These are phyloP conservation scores for Diplodia seriata DNA, from an alignment of 2,329 filamentous ascomycete genomes.

Conservation along the genomic window DNA sequence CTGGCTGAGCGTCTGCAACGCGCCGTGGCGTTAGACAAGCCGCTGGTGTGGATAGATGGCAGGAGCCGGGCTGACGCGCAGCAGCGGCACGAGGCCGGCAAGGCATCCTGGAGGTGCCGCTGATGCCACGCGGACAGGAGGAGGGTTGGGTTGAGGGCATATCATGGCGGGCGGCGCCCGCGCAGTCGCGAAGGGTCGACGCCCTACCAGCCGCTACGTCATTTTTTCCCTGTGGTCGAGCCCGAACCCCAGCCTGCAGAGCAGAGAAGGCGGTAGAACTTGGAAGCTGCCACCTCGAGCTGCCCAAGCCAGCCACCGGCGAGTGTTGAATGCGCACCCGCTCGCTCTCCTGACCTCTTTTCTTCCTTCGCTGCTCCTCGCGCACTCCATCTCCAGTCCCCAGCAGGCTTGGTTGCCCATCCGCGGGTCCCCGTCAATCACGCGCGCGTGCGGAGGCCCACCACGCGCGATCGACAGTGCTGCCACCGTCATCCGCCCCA, in stretches of 20 bases:
- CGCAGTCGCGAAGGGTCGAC: conserved; percentile 2
- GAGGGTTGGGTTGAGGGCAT: conserved; percentile 2
- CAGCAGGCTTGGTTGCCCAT: conserved; percentile 15
- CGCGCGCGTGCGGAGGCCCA: conserved; percentile 27
- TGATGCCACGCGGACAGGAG: conserved; percentile 12
- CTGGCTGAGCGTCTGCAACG: background rate
- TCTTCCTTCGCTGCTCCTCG: conserved; percentile 15
- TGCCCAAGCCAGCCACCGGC: conserved; percentile 15
- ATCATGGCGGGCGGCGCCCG: conserved; percentile 19
- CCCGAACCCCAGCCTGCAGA: conserved; percentile 4
- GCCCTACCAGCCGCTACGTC: conserved; percentile 19
- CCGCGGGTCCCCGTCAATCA: conserved; percentile 26
- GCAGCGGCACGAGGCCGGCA: conserved; percentile 17
- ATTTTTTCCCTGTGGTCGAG: conserved; percentile 21
- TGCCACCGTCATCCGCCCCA: conserved; percentile 18
- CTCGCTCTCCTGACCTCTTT: conserved; percentile 22
- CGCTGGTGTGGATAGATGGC: background rate
- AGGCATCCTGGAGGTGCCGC: conserved; percentile 9
- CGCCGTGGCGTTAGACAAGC: conserved; percentile 1
- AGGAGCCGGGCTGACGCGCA: conserved; percentile 22
- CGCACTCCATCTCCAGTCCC: background rate
- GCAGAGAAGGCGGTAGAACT: conserved; percentile 32
- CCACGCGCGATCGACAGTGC: conserved; percentile 26
- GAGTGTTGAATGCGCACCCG: conserved; percentile 5
- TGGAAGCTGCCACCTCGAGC: conserved; percentile 30